Evolutionary conservation across 257 asterid genomes (phyloP).

Genomic region (Plantago ovata): DNA sequence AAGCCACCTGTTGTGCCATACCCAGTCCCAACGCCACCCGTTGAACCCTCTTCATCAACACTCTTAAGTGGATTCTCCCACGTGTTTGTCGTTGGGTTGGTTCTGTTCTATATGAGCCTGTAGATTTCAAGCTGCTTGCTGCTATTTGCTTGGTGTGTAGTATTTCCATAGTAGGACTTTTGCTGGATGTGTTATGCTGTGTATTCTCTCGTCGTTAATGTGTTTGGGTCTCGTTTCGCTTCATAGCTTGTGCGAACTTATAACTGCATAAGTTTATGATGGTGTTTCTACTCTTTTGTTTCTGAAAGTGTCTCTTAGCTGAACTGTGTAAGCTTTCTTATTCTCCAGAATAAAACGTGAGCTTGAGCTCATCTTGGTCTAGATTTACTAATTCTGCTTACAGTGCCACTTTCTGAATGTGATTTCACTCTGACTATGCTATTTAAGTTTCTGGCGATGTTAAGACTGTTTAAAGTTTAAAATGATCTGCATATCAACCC

Average conservation of each 20-base stretch:
- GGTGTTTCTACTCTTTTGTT: background rate
- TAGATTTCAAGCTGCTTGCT: conserved; percentile 1
- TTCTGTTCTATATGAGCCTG: conserved; percentile 15
- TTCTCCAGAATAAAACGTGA: background rate
- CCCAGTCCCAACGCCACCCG: conserved; percentile 14
- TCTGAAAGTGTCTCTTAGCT: background rate
- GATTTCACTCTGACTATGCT: no score
- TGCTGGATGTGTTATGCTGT: background rate
- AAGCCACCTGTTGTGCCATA: background rate
- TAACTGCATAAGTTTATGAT: conserved; percentile 1
- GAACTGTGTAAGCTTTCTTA: background rate
- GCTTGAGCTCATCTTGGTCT: background rate
- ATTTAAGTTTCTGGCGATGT: no score
- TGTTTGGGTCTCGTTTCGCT: background rate
- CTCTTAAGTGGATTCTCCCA: conserved; percentile 7
- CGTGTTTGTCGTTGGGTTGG: conserved; percentile 22
- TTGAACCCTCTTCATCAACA: conserved; percentile 26
- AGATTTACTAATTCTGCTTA: no score
- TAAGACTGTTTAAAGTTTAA: no score
- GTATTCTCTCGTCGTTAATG: background rate
- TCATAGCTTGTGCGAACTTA: background rate
- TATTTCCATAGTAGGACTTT: background rate
- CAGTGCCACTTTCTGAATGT: no score
- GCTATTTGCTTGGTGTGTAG: background rate
- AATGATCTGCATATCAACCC: no score